Evolutionary conservation across 805 yeast species (phyloP), one percentile per base, ranked within the genome.

Genomic region (Candida broadrunensis): DNA sequence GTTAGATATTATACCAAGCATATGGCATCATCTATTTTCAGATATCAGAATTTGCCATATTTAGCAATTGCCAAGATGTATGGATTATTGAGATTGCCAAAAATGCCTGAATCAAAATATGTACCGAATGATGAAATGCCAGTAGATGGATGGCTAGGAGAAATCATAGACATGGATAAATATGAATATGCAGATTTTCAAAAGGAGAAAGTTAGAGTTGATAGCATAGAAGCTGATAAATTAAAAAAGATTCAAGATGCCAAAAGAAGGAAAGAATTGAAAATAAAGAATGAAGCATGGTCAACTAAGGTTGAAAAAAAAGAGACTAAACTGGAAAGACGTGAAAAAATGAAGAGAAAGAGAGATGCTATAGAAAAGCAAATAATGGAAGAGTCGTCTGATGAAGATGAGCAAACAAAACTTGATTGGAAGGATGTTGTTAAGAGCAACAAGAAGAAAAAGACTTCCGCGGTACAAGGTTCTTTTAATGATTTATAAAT

Each of bases 391-490:
- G 77, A 72, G 25, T 65, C 71, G 14, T 70, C 73, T 8, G 69
- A 60, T 4, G 71, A 65, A 19, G 74, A 71, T 12, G 74, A 70
- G 13, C 83, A 75, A 37, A 63, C 64, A 2, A 77, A 72, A 38
- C 75, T 69, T 32, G 98, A 93, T 63, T 93, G 98, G 99, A 93
- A 93, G 63, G 90, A 85, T 23, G 54, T 83, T 18, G 84, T 91
- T 1, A 66, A 78, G 46, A 75, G 76, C 36, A 80, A 73, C 45
- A 90, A 88, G 57, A 80, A 73, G 60, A 70, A 70, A 48, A 83
- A 80, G 59, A 48, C 44, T 12, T 27, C 48, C n/a, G 67, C 59
- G 6, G 54, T 77, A 32, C 78, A 72, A 52, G 85, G 85, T 1
- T 67, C 71, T 33, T 87, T 87, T 62, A 89, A 82, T 52, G 75